phyloP scores from a whole-genome alignment of 768 basidiomycete species.

The Mrakia hoshinonis region DNA sequence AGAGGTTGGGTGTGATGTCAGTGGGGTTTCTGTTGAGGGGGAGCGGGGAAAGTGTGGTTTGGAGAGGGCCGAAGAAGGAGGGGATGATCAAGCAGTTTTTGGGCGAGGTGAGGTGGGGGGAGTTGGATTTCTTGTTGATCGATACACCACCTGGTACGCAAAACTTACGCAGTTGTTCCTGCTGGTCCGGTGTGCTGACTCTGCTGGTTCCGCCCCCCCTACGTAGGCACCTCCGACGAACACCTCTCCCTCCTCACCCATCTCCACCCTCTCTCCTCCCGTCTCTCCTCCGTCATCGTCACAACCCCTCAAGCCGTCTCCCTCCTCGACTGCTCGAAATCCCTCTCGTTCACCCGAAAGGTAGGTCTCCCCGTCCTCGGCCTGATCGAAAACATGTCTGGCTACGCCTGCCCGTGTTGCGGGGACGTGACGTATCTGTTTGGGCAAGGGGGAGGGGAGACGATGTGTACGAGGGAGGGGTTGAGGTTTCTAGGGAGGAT shows the following conservation, averaged over 20 bases:
- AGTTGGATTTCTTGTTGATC: constrained; percentile 81
- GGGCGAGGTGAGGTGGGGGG: constrained; percentile 89
- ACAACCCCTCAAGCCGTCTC: constrained; percentile 97
- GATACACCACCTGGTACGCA: constrained; percentile 98
- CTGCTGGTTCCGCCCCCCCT: not conserved
- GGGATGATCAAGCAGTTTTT: constrained; percentile 96
- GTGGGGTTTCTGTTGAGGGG: constrained; percentile 89
- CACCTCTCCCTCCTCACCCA: constrained; percentile 93
- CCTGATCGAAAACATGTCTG: constrained; percentile 96
- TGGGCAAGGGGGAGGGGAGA: constrained; percentile 83
- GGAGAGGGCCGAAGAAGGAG: constrained; percentile 98
- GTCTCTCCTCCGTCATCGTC: constrained; percentile 77
- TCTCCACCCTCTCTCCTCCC: constrained; percentile 66
- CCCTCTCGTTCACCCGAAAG: constrained; percentile 84
- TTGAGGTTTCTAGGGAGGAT: constrained; percentile 74
- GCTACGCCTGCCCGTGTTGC: constrained; percentile 95
- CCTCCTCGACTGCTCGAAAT: constrained; percentile 89
- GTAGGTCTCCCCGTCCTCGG: constrained; percentile 81
- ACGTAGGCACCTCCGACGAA: constrained; percentile 90
- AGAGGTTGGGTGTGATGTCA: constrained; percentile 84
- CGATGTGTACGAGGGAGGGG: constrained; percentile 67
- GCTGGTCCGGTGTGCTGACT: not conserved
- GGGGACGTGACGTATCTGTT: constrained; percentile 91
- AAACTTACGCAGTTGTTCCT: constrained; percentile 32
- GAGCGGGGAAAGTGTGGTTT: constrained; percentile 86